A percentile compares a stretch with the other conserved stretches of the same genome.
These are phyloP conservation scores for Neckera pumila DNA, from an alignment of 225 moss, liverwort and hornwort genomes.

Conservation along the genomic window DNA sequence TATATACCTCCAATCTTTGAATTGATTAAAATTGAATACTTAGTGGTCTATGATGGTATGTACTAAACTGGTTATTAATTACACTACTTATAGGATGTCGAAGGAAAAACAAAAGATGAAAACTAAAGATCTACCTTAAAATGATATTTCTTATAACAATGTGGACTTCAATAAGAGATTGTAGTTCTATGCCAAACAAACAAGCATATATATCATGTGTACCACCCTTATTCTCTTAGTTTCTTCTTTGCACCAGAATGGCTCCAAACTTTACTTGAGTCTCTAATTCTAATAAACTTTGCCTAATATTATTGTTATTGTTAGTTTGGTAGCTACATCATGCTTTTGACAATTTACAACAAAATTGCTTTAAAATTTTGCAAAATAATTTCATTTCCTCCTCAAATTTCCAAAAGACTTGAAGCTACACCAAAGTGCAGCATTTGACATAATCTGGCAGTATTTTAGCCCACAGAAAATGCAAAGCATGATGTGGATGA, in stretches of 20 bases:
- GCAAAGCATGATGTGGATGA: no score
- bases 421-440: neutral
- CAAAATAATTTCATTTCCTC: neutral
- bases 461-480: neutral
- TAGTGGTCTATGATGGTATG: neutral
- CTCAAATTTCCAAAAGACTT: neutral
- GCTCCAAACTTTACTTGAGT: neutral
- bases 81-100: neutral
- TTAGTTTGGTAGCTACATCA: neutral
- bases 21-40: neutral
- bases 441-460: neutral
- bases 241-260: no score
- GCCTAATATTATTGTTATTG: neutral
- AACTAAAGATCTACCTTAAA: neutral
- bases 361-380: neutral
- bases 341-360: neutral
- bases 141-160: neutral
- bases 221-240: no score
- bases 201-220: neutral
- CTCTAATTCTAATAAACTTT: no score
- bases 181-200: neutral
- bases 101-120: neutral
- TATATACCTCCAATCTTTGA: neutral
- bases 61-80: no score
- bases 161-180: neutral